phyloP scores from a whole-genome alignment of 164 flowering plant species.

The Buxus sempervirens region DNA sequence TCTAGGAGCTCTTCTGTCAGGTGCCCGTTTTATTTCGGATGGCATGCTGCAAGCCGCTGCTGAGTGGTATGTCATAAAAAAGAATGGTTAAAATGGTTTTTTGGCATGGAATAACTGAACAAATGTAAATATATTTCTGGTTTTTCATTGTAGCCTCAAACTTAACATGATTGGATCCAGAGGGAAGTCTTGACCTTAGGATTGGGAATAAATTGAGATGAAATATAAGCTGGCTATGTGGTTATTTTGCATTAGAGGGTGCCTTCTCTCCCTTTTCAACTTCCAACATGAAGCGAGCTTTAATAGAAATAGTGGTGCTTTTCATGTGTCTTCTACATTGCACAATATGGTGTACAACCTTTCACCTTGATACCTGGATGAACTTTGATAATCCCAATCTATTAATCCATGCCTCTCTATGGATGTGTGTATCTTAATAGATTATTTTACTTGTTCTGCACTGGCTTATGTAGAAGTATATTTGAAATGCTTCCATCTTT shows the following conservation, averaged over 20 bases:
- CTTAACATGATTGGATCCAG: background rate
- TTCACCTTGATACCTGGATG: too few relatives aligned
- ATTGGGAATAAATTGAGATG: background rate
- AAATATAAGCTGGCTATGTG: background rate
- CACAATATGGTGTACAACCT: too few relatives aligned
- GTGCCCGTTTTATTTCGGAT: slow-evolving; percentile 82
- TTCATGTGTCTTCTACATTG: too few relatives aligned
- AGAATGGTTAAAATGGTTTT: background rate
- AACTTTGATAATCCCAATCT: too few relatives aligned
- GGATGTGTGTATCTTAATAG: too few relatives aligned
- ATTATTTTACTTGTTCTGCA: too few relatives aligned
- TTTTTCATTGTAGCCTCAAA: background rate
- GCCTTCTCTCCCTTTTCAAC: background rate
- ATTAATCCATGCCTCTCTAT: too few relatives aligned
- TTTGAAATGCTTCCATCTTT: too few relatives aligned
- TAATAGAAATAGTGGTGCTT: background rate
- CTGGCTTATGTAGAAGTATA: too few relatives aligned
- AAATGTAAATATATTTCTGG: background rate
- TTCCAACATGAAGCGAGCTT: background rate
- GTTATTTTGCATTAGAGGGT: background rate
- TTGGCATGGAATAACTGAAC: background rate
- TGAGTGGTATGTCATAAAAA: slow-evolving; percentile 58
- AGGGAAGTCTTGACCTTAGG: background rate
- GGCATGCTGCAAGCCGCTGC: slow-evolving; percentile 97
- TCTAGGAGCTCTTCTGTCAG: slow-evolving; percentile 82